phyloP scores from a whole-genome alignment of 2,329 filamentous ascomycete genomes.

The Paraconiothyrium sp. region DNA sequence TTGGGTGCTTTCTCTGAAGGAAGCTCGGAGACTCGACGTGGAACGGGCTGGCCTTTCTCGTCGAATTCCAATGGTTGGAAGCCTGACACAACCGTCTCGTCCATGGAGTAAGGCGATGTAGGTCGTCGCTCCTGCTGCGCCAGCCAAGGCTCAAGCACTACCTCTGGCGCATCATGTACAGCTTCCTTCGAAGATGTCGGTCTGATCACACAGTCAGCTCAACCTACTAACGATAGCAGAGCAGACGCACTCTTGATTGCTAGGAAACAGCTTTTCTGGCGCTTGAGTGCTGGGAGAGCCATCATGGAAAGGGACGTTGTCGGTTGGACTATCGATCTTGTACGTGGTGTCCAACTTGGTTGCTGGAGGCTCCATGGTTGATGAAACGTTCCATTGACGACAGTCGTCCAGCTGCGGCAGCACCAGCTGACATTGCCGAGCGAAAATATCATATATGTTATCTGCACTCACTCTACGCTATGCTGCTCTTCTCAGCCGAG shows the following conservation, averaged over 20 bases:
- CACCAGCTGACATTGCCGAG: constrained; percentile 10
- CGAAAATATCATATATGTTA: constrained; percentile 17
- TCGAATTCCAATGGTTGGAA: constrained; percentile 25
- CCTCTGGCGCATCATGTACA: constrained; percentile 28
- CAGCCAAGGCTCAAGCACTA: constrained; percentile 24
- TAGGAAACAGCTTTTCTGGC: constrained; percentile 26
- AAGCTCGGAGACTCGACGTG: constrained; percentile 17
- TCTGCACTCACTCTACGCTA: constrained; percentile 15
- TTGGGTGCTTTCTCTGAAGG: constrained; percentile 16
- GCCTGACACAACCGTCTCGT: constrained; percentile 25
- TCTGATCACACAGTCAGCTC: constrained; percentile 10
- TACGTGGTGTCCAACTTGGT: constrained; percentile 25
- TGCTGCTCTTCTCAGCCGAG: constrained; percentile 14
- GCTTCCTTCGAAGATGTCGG: constrained; percentile 29
- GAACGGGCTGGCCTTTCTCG: constrained; percentile 19
- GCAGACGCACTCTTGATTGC: constrained; percentile 19
- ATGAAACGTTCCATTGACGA: constrained; percentile 19
- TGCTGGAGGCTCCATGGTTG: constrained; percentile 14
- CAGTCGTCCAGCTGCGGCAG: constrained; percentile 16
- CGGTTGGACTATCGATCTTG: constrained; percentile 19
- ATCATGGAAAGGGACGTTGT: constrained; percentile 7
- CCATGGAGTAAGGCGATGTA: constrained; percentile 23
- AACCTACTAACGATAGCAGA: not conserved
- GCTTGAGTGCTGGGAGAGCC: constrained; percentile 23
- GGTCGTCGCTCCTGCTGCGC: constrained; percentile 13